Evolutionary conservation across 805 yeast genomes (phyloP).

Genomic region (Metschnikowia colocasiae): DNA sequence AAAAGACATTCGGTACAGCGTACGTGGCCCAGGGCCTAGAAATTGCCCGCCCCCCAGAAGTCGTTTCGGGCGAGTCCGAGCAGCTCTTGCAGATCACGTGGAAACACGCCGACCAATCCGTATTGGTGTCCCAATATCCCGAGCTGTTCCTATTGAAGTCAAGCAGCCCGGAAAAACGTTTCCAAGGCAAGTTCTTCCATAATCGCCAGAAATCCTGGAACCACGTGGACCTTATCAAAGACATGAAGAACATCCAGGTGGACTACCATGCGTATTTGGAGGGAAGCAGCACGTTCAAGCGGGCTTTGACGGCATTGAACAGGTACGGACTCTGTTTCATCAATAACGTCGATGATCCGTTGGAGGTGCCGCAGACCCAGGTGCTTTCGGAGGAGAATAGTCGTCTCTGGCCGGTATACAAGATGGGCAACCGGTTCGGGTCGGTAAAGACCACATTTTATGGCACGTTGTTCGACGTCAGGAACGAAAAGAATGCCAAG

Average conservation of each 20-base stretch:
- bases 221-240: conserved; percentile 22
- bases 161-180: conserved; percentile 28
- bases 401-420: conserved; percentile 35
- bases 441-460: conserved; percentile 69
- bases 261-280: conserved; percentile 39
- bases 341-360: conserved; percentile 48
- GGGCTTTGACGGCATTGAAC: conserved; percentile 46
- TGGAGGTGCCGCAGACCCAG: conserved; percentile 22
- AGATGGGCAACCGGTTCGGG: conserved; percentile 52
- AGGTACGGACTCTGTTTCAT: conserved; percentile 56
- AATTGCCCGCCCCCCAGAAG: conserved; percentile 34
- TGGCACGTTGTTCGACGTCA: conserved; percentile 69
- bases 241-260: conserved; percentile 20
- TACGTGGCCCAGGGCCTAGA: conserved; percentile 33
- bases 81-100: conserved; percentile 39
- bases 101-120: conserved; percentile 25
- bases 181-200: conserved; percentile 37
- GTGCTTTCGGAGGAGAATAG: conserved; percentile 42
- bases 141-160: conserved; percentile 45
- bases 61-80: conserved; percentile 21
- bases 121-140: conserved; percentile 38
- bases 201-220: conserved; percentile 40
- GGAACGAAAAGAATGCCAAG: conserved; percentile 35
- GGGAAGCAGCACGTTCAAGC: conserved; percentile 28
- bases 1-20: conserved; percentile 64